Evolutionary conservation across 129 eudicot species (phyloP).

Genomic region (Lactuca saligna): DNA sequence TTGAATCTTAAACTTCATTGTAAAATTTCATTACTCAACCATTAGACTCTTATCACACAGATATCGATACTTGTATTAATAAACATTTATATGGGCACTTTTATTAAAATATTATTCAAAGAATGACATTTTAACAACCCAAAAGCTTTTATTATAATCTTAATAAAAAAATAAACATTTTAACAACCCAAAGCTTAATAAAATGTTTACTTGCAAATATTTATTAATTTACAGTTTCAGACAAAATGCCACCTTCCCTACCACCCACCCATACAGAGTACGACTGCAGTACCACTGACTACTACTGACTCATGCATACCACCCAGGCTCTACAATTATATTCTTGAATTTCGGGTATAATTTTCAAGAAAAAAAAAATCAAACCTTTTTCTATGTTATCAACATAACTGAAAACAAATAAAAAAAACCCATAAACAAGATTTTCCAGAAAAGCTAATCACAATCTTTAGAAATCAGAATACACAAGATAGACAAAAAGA

Average conservation of each 20-base stretch:
- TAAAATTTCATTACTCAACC: too few species aligned
- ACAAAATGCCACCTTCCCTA: slow-evolving; percentile 27
- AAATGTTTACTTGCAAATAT: too few species aligned
- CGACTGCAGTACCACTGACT: neutral
- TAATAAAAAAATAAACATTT: too few species aligned
- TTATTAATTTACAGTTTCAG: neutral
- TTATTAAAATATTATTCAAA: neutral
- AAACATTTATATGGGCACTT: neutral
- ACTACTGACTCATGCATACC: slow-evolving; percentile 19
- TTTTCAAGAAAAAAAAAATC: neutral
- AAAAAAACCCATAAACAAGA: neutral
- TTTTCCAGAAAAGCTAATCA: neutral
- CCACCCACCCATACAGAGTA: slow-evolving; percentile 20
- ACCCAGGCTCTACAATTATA: neutral
- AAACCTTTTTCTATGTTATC: neutral
- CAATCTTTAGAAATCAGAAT: neutral
- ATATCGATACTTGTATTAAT: too few species aligned
- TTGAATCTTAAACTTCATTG: too few species aligned
- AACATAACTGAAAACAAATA: neutral
- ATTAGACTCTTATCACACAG: too few species aligned
- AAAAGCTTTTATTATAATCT: too few species aligned
- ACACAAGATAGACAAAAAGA: neutral
- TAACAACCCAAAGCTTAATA: too few species aligned
- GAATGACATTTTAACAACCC: neutral
- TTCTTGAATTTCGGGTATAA: neutral